Conservation (phyloP, 768 basidiomycete species). For the Mycena pura region DNA sequence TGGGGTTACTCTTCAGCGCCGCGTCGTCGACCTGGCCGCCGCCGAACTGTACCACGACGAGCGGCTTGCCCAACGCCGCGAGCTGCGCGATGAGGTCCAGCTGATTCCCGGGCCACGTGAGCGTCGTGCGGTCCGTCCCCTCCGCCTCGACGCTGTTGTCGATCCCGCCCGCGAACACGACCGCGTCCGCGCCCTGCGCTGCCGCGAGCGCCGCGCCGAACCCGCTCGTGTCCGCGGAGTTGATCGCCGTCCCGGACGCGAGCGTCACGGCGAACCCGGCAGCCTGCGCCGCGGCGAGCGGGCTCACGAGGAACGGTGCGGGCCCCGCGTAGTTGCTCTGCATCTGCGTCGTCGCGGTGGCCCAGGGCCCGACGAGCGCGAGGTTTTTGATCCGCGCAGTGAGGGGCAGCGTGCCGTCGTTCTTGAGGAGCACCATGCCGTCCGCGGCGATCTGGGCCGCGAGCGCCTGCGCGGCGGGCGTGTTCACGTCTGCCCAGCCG, state of each 20-base stretch:
- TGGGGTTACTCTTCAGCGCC: conserved; percentile 49
- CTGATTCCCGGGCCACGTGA: conserved; percentile 64
- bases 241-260: conserved; percentile 49
- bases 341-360: conserved; percentile 60
- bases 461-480: conserved; percentile 51
- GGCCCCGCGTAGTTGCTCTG: conserved; percentile 64
- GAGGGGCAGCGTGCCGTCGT: conserved; percentile 65
- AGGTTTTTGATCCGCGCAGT: conserved; percentile 51
- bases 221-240: conserved; percentile 45
- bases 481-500: conserved; percentile 57
- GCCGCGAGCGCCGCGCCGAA: conserved; percentile 60
- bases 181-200: conserved; percentile 53
- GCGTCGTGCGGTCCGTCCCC: conserved; percentile 51
- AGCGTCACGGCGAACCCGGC: conserved; percentile 56
- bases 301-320: conserved; percentile 63
- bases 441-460: conserved; percentile 59
- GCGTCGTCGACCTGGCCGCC: conserved; percentile 63
- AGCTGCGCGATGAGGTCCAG: conserved; percentile 55
- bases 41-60: conserved; percentile 62
- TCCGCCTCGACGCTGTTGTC: conserved; percentile 58
- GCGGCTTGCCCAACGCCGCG: conserved; percentile 53
- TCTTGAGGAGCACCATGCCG: conserved; percentile 68
- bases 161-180: conserved; percentile 63
- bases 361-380: conserved; percentile 66
- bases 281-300: conserved; percentile 52